Base-by-base conservation (phyloP, 352 stramenopile genomes). In the Phytophthora brassicae region DNA sequence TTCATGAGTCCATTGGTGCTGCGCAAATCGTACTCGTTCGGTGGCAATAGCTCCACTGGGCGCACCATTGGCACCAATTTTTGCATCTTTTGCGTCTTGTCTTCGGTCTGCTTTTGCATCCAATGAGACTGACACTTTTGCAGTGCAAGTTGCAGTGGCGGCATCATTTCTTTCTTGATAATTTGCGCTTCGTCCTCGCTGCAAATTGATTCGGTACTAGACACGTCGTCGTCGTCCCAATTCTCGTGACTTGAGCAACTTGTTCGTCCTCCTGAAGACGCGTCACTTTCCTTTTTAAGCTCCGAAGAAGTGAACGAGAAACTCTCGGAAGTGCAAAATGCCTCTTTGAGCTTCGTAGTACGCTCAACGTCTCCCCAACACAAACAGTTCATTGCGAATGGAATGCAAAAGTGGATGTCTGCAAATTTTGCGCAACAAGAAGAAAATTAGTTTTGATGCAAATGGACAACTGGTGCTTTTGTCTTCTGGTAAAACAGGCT, bases 1-100 rank as follows among this genome's bases (percentile, higher is more conserved):
- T 93, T 93, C 81, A 93, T 83, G 24, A 95, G 60, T 0, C 83
- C 80, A 35, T 89, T 90, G 5, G 86, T 89, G 70, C 86, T 89
- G 22, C 81, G 68, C n/a, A 89, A 67, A 54, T 95, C 86, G 63
- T 90, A 92, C 56, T 91, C 86, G 8, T 64, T 83, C 2, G 84
- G 72, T 8, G 81, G 81, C 4, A 73, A 63, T 24, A 89, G 73
- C 44, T 87, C 68, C 14, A 83, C 68, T 7, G 84, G 74, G 1
- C 72, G 60, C 22, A 93, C 81, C 28, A 93, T 76, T 3, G 76
- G 79, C 7, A 75, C 50, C 11, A 88, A 75, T 16, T 77, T 74
- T 19, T 73, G 68, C 4, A 65, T 13, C 35, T 67, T 63, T 23
- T 44, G 52, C 0, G 26, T 48, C 55, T 68, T 72, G n/a, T 49